These are phyloP conservation scores for Fusarium goolgardi DNA, from an alignment of 2,329 filamentous ascomycete genomes.

Conservation along the genomic window DNA sequence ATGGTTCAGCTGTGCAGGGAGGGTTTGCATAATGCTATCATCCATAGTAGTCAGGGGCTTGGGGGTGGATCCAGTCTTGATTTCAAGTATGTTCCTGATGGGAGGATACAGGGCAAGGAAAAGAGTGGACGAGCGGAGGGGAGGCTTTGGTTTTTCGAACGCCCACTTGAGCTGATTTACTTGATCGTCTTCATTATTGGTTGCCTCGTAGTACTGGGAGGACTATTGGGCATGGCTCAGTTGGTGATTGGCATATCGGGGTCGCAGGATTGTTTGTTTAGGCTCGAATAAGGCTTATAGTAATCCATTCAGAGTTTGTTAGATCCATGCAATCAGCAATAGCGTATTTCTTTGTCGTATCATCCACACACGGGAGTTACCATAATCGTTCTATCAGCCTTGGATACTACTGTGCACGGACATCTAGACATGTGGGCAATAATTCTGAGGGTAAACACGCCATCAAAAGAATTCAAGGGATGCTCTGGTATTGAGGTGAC, in stretches of 20 bases:
- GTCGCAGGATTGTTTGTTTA: not conserved
- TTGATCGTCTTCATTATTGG: slow-evolving; percentile 42
- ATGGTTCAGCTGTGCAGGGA: slow-evolving; percentile 43
- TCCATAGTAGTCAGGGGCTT: slow-evolving; percentile 45
- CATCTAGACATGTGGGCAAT: not conserved
- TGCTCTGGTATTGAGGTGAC: not conserved
- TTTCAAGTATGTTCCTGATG: slow-evolving; percentile 51
- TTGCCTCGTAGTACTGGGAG: slow-evolving; percentile 1
- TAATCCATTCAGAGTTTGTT: slow-evolving; percentile 4
- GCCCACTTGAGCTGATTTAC: slow-evolving; percentile 46
- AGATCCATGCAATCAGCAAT: not conserved
- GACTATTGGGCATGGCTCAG: slow-evolving; percentile 1
- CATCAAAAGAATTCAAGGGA: not conserved
- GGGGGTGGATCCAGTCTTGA: slow-evolving; percentile 48
- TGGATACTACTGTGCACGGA: not conserved
- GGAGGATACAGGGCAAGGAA: slow-evolving; percentile 39
- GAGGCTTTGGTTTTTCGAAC: slow-evolving; percentile 26
- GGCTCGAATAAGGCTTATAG: not conserved
- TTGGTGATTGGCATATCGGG: not conserved
- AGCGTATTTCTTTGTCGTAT: not conserved
- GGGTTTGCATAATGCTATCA: slow-evolving; percentile 46
- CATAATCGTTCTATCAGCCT: not conserved
- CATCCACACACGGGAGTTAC: not conserved
- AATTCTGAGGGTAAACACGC: not conserved
- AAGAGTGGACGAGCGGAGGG: slow-evolving; percentile 28